Conservation (phyloP, 2,329 filamentous ascomycete species). For the Botrytis sinoallii region DNA sequence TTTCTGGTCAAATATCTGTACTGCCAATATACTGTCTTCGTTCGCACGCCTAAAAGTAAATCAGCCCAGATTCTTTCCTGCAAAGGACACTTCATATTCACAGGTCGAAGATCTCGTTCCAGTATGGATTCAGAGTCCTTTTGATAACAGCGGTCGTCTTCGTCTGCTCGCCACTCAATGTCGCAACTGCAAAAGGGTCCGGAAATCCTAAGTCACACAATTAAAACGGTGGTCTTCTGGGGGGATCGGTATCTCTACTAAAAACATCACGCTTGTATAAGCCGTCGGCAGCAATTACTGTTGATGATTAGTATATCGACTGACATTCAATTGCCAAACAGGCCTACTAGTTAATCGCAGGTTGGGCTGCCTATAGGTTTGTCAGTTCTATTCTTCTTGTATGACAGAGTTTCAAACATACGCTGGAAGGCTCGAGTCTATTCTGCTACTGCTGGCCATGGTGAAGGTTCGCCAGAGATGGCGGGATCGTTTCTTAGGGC, state of each 20-base stretch:
- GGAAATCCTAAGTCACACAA: constrained; percentile 69
- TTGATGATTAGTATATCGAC: constrained; percentile 39
- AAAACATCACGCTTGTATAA: constrained; percentile 99
- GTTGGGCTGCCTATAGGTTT: constrained; percentile 66
- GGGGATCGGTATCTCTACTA: constrained; percentile 59
- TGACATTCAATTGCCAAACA: not conserved
- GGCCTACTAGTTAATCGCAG: constrained; percentile 85
- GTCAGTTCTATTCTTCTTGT: constrained; percentile 29
- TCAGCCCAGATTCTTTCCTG: constrained; percentile 23
- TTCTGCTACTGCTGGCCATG: constrained; percentile 47
- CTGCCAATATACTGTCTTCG: constrained; percentile 93
- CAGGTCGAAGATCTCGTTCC: constrained; percentile 99
- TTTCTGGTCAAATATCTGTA: constrained; percentile 99
- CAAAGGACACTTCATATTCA: constrained; percentile 41
- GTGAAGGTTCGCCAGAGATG: constrained; percentile 37
- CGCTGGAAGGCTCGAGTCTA: constrained; percentile 61
- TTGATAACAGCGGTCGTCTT: constrained; percentile 97
- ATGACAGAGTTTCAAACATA: constrained; percentile 44
- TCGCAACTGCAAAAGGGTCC: constrained; percentile 96
- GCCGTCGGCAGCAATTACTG: constrained; percentile 97
- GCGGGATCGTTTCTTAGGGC: constrained; percentile 37
- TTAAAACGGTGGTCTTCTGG: constrained; percentile 21
- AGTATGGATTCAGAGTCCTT: constrained; percentile 98
- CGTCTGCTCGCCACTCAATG: constrained; percentile 95
- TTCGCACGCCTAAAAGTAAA: constrained; percentile 67